Base-by-base conservation (phyloP, 805 yeast species). In the Komagataella pastoris region DNA sequence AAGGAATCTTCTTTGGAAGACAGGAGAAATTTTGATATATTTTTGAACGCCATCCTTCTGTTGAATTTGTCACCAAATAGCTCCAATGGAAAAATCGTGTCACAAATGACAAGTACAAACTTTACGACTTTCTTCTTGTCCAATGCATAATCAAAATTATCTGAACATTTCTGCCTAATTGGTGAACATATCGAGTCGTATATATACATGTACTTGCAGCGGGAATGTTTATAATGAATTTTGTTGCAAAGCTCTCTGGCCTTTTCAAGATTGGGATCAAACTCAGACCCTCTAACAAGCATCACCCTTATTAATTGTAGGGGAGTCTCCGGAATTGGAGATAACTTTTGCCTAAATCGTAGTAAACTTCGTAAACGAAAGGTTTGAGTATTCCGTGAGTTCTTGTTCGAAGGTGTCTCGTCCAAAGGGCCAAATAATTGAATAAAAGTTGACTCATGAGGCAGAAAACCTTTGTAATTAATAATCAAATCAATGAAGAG, bases 1-100 rank as follows among this genome's bases (percentile, higher is more conserved):
- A 79, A 44, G 2, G 52, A 51, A 6, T 74, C 78, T 43, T 65
- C 65, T 8, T 69, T 59, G 0, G 72, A 65, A 24, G 73, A 57
- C 12, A 59, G 56, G 0, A 85, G 52, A 24, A 75, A 64, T 2
- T 50, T 24, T 0, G 75, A 63, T 0, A 84, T 57, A 7, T 62
- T 61, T 3, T 57, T 54, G 46, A 70, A 58, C 0, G 84, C 58
- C 0, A 59, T 50, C 0, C 71, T 52, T 59, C 76, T 75, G 58
- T 86, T 86, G 12, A 58, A 54, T 2, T 55, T 57, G 2, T 76
- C 61, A 0, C 95, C 95, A 65, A 80, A 76, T 1, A 74, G 52
- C 6, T 69, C 72, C 0, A 57, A 19, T 0, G 89, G 86, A 19
- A 84, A 65, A 0, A 83, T 55, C 50, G 70, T 72, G 10, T 73